Percentiles rank a stretch among this genome's conserved stretches.
Conservation (phyloP, 345 rosid species). For the Ricinus communis region DNA sequence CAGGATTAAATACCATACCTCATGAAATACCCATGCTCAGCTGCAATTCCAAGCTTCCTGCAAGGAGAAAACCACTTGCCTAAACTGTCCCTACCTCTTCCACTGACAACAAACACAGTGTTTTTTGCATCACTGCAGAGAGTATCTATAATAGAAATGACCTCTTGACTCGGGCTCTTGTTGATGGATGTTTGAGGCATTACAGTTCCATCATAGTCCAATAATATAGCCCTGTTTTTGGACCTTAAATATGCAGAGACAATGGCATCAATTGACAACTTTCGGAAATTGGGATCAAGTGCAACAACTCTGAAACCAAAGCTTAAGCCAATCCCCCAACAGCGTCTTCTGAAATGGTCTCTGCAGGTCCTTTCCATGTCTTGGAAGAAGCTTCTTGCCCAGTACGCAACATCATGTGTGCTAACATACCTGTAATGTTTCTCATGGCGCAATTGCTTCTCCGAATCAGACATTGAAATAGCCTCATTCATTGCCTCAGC, state of each 20-base stretch:
- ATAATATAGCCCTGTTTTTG: constrained; percentile 57
- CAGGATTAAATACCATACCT: constrained; percentile 43
- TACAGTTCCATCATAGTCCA: constrained; percentile 76
- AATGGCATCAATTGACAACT: constrained; percentile 52
- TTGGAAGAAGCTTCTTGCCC: constrained; percentile 72
- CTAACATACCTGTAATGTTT: constrained; percentile 84
- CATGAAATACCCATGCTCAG: constrained; percentile 69
- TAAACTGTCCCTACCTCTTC: constrained; percentile 64
- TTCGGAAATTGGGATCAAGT: constrained; percentile 66
- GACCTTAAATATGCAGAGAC: constrained; percentile 57
- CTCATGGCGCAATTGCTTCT: constrained; percentile 85
- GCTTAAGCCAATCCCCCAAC: constrained; percentile 78
- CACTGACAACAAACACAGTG: constrained; percentile 64
- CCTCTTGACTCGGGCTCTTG: constrained; percentile 52
- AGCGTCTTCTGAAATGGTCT: constrained; percentile 66
- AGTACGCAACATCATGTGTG: constrained; percentile 73
- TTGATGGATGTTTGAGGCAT: constrained; percentile 70
- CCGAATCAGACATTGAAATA: constrained; percentile 56
- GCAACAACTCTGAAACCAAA: constrained; percentile 78
- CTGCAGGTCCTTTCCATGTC: constrained; percentile 73
- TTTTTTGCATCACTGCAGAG: constrained; percentile 57
- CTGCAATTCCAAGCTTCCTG: constrained; percentile 60
- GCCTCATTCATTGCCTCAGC: constrained; percentile 79
- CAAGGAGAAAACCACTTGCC: constrained; percentile 69
- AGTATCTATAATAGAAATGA: constrained; percentile 49